A percentile compares a stretch with the other conserved stretches of the same genome.
Evolutionary conservation across 306 rosid species (phyloP).

Genomic region (Pyrus communis): DNA sequence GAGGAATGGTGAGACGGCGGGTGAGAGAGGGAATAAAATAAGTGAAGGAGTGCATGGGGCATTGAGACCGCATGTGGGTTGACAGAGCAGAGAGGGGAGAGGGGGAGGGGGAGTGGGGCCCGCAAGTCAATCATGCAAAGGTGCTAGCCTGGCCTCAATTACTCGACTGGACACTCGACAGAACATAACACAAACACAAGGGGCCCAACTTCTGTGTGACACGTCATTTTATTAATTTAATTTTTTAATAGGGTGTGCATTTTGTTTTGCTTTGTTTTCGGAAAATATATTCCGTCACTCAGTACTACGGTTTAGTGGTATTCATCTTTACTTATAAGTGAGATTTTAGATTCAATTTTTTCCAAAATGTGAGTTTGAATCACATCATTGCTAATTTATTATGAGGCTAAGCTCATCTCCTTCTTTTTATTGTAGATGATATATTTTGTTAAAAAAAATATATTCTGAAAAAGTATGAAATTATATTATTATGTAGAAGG

Average conservation of each 20-base stretch:
- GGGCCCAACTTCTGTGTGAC: neutral
- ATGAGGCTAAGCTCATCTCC: fast-evolving
- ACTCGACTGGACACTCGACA: conserved; percentile 54
- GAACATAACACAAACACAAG: conserved; percentile 19
- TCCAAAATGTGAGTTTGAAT: fast-evolving
- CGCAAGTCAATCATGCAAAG: conserved; percentile 41
- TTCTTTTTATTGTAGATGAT: fast-evolving
- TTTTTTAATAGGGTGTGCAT: neutral
- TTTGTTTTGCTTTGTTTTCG: neutral
- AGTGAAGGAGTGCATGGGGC: conserved; percentile 53
- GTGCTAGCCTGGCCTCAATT: conserved; percentile 84
- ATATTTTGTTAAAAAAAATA: no score
- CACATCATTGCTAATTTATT: no score
- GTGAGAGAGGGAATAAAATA: conserved; percentile 31
- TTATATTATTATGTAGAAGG: no score
- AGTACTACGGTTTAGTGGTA: fast-evolving
- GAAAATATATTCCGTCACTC: fast-evolving
- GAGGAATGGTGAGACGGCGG: conserved; percentile 10
- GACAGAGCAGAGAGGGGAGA: conserved; percentile 39
- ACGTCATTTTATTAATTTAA: neutral
- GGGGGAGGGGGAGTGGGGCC: conserved; percentile 44
- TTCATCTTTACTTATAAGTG: no score
- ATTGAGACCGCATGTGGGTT: conserved; percentile 61
- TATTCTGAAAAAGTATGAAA: no score
- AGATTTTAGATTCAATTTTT: no score